A percentile compares a stretch with the other conserved stretches of the same genome.
Evolutionary conservation across 2,329 filamentous ascomycete genomes (phyloP).

Genomic region (Neonectria coccinea): DNA sequence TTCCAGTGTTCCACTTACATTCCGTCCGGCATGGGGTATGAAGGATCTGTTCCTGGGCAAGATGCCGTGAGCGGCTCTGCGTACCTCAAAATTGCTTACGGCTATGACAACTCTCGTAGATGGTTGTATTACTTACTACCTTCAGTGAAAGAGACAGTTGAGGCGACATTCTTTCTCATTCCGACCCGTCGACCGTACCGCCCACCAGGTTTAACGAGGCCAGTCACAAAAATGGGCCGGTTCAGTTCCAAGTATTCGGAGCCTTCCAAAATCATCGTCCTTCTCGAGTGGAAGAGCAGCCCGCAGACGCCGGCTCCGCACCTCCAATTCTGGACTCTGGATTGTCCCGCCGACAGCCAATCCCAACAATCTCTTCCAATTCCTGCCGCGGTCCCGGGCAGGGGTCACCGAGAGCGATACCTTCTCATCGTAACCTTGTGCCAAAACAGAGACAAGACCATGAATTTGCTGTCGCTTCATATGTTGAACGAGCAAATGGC

Average conservation of each 20-base stretch:
- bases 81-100: not conserved
- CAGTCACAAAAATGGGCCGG: not conserved
- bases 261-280: conserved; percentile 4
- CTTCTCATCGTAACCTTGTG: conserved; percentile 1
- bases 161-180: not conserved
- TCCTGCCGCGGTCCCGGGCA: not conserved
- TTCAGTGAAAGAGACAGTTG: too few relatives aligned
- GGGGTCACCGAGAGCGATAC: conserved; percentile 1
- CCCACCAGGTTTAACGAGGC: not conserved
- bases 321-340: conserved; percentile 10
- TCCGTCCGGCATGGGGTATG: not conserved
- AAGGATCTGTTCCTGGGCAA: not conserved
- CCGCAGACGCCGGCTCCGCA: not conserved
- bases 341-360: not conserved
- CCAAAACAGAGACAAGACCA: not conserved
- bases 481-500: conserved; percentile 6
- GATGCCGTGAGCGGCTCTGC: not conserved
- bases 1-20: not conserved
- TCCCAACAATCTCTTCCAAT: not conserved
- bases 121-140: conserved; percentile 54
- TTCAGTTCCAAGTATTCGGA: not conserved
- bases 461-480: conserved; percentile 1
- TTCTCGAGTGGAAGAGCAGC: conserved; percentile 13
- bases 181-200: not conserved
- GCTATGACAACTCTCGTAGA: conserved; percentile 10